A percentile compares a stretch with the other conserved stretches of the same genome.
Conservation (phyloP, 2,329 filamentous ascomycete genomes). For the Monilinia aucupariae region DNA sequence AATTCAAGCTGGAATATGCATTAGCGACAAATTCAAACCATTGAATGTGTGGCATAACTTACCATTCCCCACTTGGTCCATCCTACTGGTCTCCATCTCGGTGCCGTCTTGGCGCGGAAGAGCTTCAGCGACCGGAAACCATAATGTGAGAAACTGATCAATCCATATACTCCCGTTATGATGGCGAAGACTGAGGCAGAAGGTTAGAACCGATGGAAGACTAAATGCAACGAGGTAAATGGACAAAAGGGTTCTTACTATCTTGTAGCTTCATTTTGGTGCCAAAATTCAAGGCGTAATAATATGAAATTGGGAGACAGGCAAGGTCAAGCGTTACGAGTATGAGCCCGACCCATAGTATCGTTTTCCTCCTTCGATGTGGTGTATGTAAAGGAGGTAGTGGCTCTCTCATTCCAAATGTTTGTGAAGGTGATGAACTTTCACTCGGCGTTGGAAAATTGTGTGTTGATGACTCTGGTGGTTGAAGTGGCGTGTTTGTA, state of each 20-base stretch:
- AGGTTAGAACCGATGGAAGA: background rate
- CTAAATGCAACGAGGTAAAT: background rate
- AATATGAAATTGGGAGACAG: slow-evolving; percentile 29
- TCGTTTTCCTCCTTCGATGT: slow-evolving; percentile 24
- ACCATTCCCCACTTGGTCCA: slow-evolving; percentile 32
- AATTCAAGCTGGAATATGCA: slow-evolving; percentile 24
- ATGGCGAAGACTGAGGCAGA: slow-evolving; percentile 26
- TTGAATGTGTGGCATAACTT: slow-evolving; percentile 6
- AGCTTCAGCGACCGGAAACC: slow-evolving; percentile 27
- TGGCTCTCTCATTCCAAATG: slow-evolving; percentile 18
- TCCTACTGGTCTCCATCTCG: slow-evolving; percentile 28
- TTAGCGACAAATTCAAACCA: slow-evolving; percentile 6
- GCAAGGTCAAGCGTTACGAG: slow-evolving; percentile 27
- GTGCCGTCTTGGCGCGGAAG: slow-evolving; percentile 22
- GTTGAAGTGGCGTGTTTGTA: background rate
- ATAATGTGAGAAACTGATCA: slow-evolving; percentile 31
- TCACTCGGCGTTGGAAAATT: slow-evolving; percentile 4
- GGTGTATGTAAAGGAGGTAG: slow-evolving; percentile 28
- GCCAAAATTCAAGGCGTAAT: slow-evolving; percentile 30
- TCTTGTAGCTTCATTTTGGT: slow-evolving; percentile 27
- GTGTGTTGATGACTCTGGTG: background rate
- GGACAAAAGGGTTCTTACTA: slow-evolving; percentile 18
- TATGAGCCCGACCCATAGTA: slow-evolving; percentile 21
- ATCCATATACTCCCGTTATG: slow-evolving; percentile 29
- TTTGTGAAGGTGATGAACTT: slow-evolving; percentile 1